Conservation (phyloP, 805 yeast species). For the Starmerella sirachaensis region DNA sequence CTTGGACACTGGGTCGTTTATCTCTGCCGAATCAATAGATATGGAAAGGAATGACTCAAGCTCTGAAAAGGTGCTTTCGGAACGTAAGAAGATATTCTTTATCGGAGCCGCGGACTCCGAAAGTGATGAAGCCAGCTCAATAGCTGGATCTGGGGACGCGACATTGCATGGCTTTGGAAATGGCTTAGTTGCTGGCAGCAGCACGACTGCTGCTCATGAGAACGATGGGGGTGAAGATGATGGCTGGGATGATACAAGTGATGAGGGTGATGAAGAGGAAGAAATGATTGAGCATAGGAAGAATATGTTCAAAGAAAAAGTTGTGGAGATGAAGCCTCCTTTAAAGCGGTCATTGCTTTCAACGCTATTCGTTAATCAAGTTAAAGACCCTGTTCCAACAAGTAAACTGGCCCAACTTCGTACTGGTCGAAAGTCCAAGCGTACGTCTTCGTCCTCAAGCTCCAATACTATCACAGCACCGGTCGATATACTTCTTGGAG, state of each 20-base stretch:
- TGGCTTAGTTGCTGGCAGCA: no score
- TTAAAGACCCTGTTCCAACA: background rate
- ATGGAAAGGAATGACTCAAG: no score
- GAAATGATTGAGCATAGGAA: constrained; percentile 24
- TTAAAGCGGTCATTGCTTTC: constrained; percentile 31
- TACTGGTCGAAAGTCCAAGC: no score
- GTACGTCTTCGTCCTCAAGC: background rate
- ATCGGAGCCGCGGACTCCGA: constrained; percentile 32
- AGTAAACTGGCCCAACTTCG: no score
- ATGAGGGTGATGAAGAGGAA: constrained; percentile 17
- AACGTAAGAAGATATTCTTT: constrained; percentile 30
- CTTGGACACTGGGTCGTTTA: no score
- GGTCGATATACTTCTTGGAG: constrained; percentile 15
- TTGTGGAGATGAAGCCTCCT: constrained; percentile 24
- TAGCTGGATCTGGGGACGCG: no score
- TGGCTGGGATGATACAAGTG: constrained; percentile 20
- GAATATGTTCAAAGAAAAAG: constrained; percentile 24
- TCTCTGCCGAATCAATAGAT: no score
- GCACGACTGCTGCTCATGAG: constrained; percentile 6
- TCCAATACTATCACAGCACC: constrained; percentile 11
- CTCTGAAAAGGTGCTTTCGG: constrained; percentile 14
- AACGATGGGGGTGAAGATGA: constrained; percentile 12
- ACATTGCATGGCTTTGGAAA: no score
- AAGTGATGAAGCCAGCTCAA: constrained; percentile 16
- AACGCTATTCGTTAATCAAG: constrained; percentile 28